A percentile compares a stretch with the other conserved stretches of the same genome.
These are phyloP conservation scores for Monilinia polystroma DNA, from an alignment of 2,329 filamentous ascomycete species.

Conservation along the genomic window DNA sequence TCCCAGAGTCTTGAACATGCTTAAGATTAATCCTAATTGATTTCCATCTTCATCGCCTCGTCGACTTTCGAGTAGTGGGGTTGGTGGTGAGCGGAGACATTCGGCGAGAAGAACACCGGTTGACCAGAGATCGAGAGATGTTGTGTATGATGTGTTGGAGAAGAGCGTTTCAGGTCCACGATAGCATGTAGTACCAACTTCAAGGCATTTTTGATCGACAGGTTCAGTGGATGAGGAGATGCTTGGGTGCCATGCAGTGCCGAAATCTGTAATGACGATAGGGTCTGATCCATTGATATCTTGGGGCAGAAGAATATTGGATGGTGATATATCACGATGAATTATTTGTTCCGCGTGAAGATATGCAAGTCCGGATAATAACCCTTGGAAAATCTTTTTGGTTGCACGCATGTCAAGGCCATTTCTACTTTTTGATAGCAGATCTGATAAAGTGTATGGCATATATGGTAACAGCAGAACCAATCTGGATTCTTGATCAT, in stretches of 20 bases:
- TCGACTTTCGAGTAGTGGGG: constrained; percentile 79
- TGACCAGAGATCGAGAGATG: constrained; percentile 84
- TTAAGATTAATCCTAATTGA: constrained; percentile 85
- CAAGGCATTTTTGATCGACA: constrained; percentile 71
- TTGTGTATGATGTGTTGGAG: constrained; percentile 70
- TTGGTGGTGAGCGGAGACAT: constrained; percentile 54
- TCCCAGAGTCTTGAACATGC: constrained; percentile 88
- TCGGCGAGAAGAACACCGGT: constrained; percentile 83
- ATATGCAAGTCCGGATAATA: constrained; percentile 68
- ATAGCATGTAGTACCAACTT: constrained; percentile 91
- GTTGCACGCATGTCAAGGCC: constrained; percentile 35
- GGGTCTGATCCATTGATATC: constrained; percentile 58
- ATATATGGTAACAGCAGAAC: constrained; percentile 85
- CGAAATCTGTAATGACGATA: constrained; percentile 85
- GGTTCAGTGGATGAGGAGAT: constrained; percentile 59
- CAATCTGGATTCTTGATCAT: constrained; percentile 67
- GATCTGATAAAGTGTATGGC: constrained; percentile 66
- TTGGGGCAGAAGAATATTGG: constrained; percentile 72
- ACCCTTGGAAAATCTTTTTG: constrained; percentile 56
- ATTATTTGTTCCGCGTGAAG: constrained; percentile 77
- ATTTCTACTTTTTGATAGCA: constrained; percentile 55
- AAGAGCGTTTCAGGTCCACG: constrained; percentile 89
- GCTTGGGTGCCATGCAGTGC: constrained; percentile 76
- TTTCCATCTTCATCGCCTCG: constrained; percentile 74
- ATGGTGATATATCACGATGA: constrained; percentile 92